Conservation (phyloP, 805 yeast genomes). For the Myxozyma sirexii region DNA sequence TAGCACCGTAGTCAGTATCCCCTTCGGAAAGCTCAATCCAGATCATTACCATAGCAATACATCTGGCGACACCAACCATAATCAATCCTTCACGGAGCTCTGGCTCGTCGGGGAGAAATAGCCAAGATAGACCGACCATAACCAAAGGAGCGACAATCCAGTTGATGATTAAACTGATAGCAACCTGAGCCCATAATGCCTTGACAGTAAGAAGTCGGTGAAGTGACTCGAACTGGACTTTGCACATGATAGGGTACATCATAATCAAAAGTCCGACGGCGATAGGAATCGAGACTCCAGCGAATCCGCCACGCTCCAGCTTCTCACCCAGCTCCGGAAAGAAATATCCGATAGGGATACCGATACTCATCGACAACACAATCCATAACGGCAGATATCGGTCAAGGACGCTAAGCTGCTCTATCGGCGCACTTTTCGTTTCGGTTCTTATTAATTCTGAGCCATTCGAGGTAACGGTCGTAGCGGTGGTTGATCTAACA, state of each 20-base stretch:
- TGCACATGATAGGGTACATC: constrained; percentile 62
- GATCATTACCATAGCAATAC: constrained; percentile 62
- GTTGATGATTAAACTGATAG: constrained; percentile 51
- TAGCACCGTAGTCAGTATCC: constrained; percentile 54
- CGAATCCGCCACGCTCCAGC: constrained; percentile 35
- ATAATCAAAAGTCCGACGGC: constrained; percentile 55
- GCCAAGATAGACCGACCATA: constrained; percentile 62
- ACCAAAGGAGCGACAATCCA: constrained; percentile 61
- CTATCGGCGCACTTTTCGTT: constrained; percentile 21
- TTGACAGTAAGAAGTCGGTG: constrained; percentile 38
- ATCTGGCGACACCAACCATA: constrained; percentile 61
- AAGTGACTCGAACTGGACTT: constrained; percentile 55
- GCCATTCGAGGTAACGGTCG: constrained; percentile 8
- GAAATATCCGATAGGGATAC: constrained; percentile 37
- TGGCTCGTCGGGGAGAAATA: constrained; percentile 50
- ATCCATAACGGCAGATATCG: constrained; percentile 38
- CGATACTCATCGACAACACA: constrained; percentile 37
- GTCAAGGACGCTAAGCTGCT: constrained; percentile 35
- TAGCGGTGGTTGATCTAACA: constrained; percentile 18
- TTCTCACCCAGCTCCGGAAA: constrained; percentile 35
- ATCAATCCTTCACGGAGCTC: constrained; percentile 60
- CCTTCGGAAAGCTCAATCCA: constrained; percentile 62
- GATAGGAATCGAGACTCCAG: constrained; percentile 38
- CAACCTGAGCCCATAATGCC: constrained; percentile 41
- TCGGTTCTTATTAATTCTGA: constrained; percentile 16